Base-by-base conservation (phyloP, 768 basidiomycete genomes). In the Russula sp. region DNA sequence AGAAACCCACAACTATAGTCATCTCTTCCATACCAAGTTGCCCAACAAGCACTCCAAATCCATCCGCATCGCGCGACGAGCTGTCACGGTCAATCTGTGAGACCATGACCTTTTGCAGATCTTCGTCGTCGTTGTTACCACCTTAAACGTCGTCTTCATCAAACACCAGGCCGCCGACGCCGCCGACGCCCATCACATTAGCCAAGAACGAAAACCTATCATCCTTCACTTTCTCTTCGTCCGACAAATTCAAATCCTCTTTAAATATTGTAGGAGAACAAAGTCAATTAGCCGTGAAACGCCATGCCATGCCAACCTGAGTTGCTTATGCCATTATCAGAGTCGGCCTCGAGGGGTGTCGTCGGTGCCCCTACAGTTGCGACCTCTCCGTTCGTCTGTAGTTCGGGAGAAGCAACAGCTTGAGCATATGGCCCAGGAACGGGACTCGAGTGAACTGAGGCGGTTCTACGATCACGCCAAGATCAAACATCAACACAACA, bases 211-310 rank as follows among this genome's bases (percentile, higher is more conserved):
- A 92, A 79, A 51, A 84, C 68, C 92, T 88, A n/a, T 90, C 88
- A 53, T 84, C 77, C 68, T 84, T 88, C 68, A 81, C 72, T 51
- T 80, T 82, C 59, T 90, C 93, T 69, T 94, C 93, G 68, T 97
- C 94, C 10, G 83, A 81, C 96, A 96, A 98, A n/a, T 92, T 91
- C 38, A 92, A 92, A 65, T 93, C n/a, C n/a, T n/a, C n/a, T n/a
- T n/a, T n/a, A n/a, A n/a, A n/a, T n/a, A n/a, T n/a, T n/a, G n/a
- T n/a, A n/a, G n/a, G n/a, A n/a, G n/a, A n/a, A n/a, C n/a, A n/a
- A n/a, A n/a, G n/a, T n/a, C n/a, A n/a, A n/a, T n/a, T n/a, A n/a
- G n/a, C n/a, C n/a, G n/a, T n/a, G n/a, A n/a, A n/a, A n/a, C n/a
- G n/a, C n/a, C n/a, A n/a, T n/a, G n/a, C n/a, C n/a, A n/a, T n/a